Base-by-base conservation (phyloP, 1,139 yeast genomes). In the Arxiozyma heterogenica region DNA sequence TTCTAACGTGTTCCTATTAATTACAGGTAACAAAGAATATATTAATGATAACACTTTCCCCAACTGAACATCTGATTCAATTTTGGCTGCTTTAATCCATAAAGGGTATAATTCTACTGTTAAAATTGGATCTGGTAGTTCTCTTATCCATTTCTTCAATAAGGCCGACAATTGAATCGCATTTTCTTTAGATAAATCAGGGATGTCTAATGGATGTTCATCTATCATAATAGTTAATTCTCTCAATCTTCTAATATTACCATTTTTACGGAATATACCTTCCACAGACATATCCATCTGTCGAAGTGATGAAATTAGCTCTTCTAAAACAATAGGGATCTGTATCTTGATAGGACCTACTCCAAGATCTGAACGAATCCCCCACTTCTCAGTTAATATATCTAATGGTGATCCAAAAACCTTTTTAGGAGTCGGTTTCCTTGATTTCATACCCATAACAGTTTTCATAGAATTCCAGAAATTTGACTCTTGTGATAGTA, bases 281-380 rank as follows among this genome's bases (percentile, higher is more conserved):
- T 93, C 98, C 22, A 90, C 93, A 3, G 97, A 87, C 88, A 94
- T 84, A 72, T 93, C 98, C 75, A 88, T 89, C 56, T 87, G 95
- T 55, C 88, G 80, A 74, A 94, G 80, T 0, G 95, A 88, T 50
- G 81, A 80, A 49, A 94, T 81, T 20, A 91, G 75, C 64, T 93
- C 98, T 65, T 93, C 98, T 52, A 94, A 77, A 48, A 94, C 77
- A 52, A 88, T 80, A 0, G 99, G 99, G 47, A 94, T 86, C 46
- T 84, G 77, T 49, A 93, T 77, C 62, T 83, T 83, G 0, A 83
- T 74, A 0, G 95, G 93, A 0, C 97, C 96, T 44, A 87, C 88
- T 3, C 96, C 96, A 43, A 87, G 75, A 52, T 86, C 88, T 0
- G 96, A 84, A 52, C 89, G 96, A 34, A 85, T 85, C 1, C 98